Evolutionary conservation across 1,139 yeast species (phyloP).

Genomic region (Arxiozyma slooffiae): DNA sequence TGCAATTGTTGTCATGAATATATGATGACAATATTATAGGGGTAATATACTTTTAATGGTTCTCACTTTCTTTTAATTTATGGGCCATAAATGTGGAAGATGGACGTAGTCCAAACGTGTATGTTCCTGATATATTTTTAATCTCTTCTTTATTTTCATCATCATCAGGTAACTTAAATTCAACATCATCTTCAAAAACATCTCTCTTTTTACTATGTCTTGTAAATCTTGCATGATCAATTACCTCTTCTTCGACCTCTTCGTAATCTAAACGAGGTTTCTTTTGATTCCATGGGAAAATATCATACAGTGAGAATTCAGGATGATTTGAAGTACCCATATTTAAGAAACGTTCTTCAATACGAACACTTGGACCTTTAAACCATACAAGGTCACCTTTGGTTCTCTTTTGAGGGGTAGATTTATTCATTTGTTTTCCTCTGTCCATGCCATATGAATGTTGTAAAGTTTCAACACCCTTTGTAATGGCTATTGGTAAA

Average conservation of each 20-base stretch:
- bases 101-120: slow-evolving; percentile 24
- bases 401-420: slow-evolving; percentile 13
- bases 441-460: slow-evolving; percentile 24
- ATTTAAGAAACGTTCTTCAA: slow-evolving; percentile 40
- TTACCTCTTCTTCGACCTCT: slow-evolving; percentile 20
- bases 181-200: slow-evolving; percentile 3
- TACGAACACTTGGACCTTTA: slow-evolving; percentile 63
- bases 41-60: neutral
- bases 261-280: slow-evolving; percentile 16
- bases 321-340: slow-evolving; percentile 12
- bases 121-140: slow-evolving; percentile 17
- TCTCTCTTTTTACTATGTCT: slow-evolving; percentile 5
- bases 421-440: slow-evolving; percentile 14
- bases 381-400: slow-evolving; percentile 60
- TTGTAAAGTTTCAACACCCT: slow-evolving; percentile 25
- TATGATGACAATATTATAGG: neutral
- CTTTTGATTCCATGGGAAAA: slow-evolving; percentile 14
- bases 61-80: slow-evolving; percentile 5
- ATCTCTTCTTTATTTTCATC: slow-evolving; percentile 5
- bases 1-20: neutral
- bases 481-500: slow-evolving; percentile 24
- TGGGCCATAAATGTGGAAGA: slow-evolving; percentile 26
- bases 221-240: slow-evolving; percentile 4
- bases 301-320: slow-evolving; percentile 18
- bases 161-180: slow-evolving; percentile 9